A percentile compares a stretch with the other conserved stretches of the same genome.
These are phyloP conservation scores for Rubia peregrina DNA, from an alignment of 305 asterid genomes.

Conservation along the genomic window DNA sequence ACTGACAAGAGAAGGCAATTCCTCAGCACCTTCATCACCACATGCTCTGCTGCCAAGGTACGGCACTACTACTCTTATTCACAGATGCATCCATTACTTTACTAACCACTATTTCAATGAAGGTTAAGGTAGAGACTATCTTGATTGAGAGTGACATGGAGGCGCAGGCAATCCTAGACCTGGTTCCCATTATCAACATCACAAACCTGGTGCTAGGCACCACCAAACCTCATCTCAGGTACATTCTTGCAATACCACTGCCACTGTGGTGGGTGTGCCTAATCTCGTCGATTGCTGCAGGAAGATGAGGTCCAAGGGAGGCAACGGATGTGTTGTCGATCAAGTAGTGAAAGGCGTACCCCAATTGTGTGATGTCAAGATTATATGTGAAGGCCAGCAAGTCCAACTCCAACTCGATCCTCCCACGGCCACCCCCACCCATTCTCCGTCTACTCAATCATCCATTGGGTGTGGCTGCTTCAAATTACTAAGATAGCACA, in stretches of 20 bases:
- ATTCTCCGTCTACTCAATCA: constrained; percentile 24
- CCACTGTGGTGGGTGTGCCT: background rate
- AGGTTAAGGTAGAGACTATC: constrained; percentile 70
- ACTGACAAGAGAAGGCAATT: constrained; percentile 47
- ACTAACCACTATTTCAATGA: background rate
- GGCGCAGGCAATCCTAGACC: constrained; percentile 61
- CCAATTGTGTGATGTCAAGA: constrained; percentile 57
- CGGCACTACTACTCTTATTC: background rate
- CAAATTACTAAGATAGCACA: constrained; percentile 2
- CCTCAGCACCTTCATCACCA: constrained; percentile 42
- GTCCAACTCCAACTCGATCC: constrained; percentile 19
- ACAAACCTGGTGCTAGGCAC: constrained; percentile 49
- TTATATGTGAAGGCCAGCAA: constrained; percentile 70
- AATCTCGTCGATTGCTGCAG: constrained; percentile 12
- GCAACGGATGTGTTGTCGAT: constrained; percentile 33
- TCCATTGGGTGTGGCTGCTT: background rate
- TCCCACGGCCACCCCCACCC: constrained; percentile 7
- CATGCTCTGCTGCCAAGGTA: constrained; percentile 49
- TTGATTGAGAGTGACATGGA: constrained; percentile 65
- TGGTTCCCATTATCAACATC: constrained; percentile 69
- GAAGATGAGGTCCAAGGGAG: constrained; percentile 43
- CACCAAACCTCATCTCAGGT: constrained; percentile 52
- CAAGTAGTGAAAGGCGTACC: constrained; percentile 47
- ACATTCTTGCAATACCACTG: background rate
- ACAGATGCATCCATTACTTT: background rate